Percentiles rank a stretch among this genome's conserved stretches.
Evolutionary conservation across 2,329 filamentous ascomycete species (phyloP).

Genomic region (Claviceps sp.): DNA sequence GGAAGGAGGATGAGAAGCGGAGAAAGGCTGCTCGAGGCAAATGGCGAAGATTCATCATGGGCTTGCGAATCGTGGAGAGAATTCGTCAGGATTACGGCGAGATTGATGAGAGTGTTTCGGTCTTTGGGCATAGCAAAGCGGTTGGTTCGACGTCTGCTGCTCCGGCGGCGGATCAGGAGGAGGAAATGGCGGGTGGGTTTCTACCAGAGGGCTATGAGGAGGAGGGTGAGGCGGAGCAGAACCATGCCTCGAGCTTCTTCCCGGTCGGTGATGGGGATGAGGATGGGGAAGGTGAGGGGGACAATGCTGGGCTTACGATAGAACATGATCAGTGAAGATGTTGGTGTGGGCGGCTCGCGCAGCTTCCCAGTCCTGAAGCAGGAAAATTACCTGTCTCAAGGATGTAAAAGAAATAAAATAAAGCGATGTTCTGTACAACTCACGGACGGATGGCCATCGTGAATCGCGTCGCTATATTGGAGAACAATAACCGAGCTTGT

Average conservation of each 20-base stretch:
- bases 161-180: conserved; percentile 21
- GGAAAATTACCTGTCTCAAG: background rate
- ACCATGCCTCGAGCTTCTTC: conserved; percentile 33
- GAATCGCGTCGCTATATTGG: no score
- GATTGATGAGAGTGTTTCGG: conserved; percentile 36
- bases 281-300: conserved; percentile 24
- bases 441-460: no score
- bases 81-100: conserved; percentile 66
- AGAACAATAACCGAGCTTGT: no score
- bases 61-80: conserved; percentile 66
- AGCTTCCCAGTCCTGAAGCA: background rate
- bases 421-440: no score
- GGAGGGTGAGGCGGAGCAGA: conserved; percentile 25
- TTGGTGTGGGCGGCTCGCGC: background rate
- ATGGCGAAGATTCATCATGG: conserved; percentile 83
- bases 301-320: conserved; percentile 21
- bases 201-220: conserved; percentile 42
- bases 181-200: conserved; percentile 48
- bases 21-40: conserved; percentile 57
- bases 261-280: conserved; percentile 32
- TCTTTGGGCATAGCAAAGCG: conserved; percentile 36
- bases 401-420: background rate
- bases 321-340: conserved; percentile 12
- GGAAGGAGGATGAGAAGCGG: conserved; percentile 74
- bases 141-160: conserved; percentile 6